These are phyloP conservation scores for Marvania coccoides DNA, from an alignment of 139 green algal species.

Conservation along the genomic window DNA sequence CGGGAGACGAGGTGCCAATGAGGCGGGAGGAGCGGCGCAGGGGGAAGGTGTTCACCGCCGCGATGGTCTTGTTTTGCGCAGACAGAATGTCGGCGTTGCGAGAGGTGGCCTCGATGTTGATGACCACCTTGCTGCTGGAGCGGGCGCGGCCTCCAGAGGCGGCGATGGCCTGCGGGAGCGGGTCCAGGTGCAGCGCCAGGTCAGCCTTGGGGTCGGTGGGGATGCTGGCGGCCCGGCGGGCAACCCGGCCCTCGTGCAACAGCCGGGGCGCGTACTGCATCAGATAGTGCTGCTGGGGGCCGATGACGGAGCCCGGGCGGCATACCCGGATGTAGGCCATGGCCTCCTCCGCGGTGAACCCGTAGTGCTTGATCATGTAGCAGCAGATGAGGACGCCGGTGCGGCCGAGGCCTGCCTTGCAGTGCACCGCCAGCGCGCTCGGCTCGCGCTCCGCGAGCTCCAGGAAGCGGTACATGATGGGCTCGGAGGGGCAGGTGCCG, in stretches of 20 bases:
- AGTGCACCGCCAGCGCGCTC: conserved; percentile 78
- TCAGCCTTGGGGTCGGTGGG: neutral
- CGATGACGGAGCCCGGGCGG: conserved; percentile 84
- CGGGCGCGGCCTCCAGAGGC: neutral
- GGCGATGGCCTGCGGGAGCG: neutral
- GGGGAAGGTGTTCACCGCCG: no score
- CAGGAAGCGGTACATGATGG: conserved; percentile 72
- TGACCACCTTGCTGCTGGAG: neutral
- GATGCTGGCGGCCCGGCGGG: neutral
- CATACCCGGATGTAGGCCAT: conserved; percentile 90
- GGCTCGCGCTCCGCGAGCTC: conserved; percentile 60
- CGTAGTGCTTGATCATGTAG: conserved; percentile 92
- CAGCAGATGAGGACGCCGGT: conserved; percentile 84
- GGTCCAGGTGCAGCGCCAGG: neutral
- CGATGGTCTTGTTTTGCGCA: no score
- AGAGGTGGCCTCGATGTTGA: conserved; percentile 3
- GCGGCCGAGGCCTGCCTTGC: conserved; percentile 91
- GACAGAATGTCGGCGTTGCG: conserved; percentile 1
- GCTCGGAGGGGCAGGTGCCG: conserved; percentile 69
- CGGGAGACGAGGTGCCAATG: no score
- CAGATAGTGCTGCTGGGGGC: conserved; percentile 88
- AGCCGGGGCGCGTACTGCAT: conserved; percentile 45
- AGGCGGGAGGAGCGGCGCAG: no score
- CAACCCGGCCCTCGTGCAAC: conserved; percentile 3
- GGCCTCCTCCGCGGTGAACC: conserved; percentile 75